Percentiles rank a stretch among this genome's conserved stretches.
Conservation (phyloP, 495 filamentous ascomycete genomes). For the Talaromyces adpressus region DNA sequence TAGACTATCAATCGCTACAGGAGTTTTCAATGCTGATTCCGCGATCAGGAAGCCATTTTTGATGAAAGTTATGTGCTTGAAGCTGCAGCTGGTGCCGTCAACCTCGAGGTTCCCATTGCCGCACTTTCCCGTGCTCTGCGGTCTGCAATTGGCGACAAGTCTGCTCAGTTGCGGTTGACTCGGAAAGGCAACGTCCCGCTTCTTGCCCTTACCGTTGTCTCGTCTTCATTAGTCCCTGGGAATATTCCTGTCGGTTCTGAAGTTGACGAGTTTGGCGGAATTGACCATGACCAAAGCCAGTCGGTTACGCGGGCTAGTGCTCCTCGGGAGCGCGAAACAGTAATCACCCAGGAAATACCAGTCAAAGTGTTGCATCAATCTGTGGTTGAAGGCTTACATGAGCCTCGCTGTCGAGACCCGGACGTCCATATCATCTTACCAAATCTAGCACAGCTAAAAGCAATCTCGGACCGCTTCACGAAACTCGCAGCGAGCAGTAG, state of each 20-base stretch:
- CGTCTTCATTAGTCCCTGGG: slow-evolving; percentile 35
- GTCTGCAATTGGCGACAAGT: slow-evolving; percentile 67
- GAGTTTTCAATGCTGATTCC: slow-evolving; percentile 7
- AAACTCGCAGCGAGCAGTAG: slow-evolving; percentile 47
- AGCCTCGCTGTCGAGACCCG: slow-evolving; percentile 83
- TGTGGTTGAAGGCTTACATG: slow-evolving; percentile 77
- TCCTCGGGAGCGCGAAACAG: slow-evolving; percentile 63
- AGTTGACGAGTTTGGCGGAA: slow-evolving; percentile 18
- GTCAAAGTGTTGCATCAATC: slow-evolving; percentile 75
- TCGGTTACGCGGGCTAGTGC: slow-evolving; percentile 17
- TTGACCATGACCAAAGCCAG: slow-evolving; percentile 12
- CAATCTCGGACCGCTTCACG: slow-evolving; percentile 89
- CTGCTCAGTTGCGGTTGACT: slow-evolving; percentile 79
- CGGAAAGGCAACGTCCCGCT: slow-evolving; percentile 84
- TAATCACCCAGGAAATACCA: slow-evolving; percentile 95
- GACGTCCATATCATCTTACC: slow-evolving; percentile 92
- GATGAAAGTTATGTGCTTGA: slow-evolving; percentile 75
- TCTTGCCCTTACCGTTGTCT: slow-evolving; percentile 76
- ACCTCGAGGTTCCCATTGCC: slow-evolving; percentile 83
- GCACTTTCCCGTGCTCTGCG: slow-evolving; percentile 79
- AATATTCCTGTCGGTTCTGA: slow-evolving; percentile 40
- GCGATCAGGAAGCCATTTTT: slow-evolving; percentile 71
- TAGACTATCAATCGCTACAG: background rate
- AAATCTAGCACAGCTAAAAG: slow-evolving; percentile 73
- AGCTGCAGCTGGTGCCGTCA: slow-evolving; percentile 76